A percentile compares a stretch with the other conserved stretches of the same genome.
These are phyloP conservation scores for Cryptococcus sp. DNA, from an alignment of 1,284 basidiomycete genomes.

Conservation along the genomic window DNA sequence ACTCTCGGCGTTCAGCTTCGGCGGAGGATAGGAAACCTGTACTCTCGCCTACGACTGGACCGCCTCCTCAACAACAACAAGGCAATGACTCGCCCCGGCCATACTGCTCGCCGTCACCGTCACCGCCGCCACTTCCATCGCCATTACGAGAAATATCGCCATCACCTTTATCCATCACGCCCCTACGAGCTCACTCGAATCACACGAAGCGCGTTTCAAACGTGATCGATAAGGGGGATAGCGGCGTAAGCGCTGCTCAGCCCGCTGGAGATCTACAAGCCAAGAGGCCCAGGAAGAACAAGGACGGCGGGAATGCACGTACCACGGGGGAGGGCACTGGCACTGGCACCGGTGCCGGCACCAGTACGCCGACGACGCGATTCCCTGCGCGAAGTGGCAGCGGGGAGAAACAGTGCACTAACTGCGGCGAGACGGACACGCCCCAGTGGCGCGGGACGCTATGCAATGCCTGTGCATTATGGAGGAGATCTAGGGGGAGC, in stretches of 20 bases:
- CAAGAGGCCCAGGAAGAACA: neutral
- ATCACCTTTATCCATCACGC: neutral
- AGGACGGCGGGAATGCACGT: neutral
- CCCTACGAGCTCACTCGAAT: neutral
- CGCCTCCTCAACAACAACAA: neutral
- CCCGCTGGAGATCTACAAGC: neutral
- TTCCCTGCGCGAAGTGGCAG: constrained; percentile 17
- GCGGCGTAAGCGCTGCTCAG: neutral
- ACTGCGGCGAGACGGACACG: constrained; percentile 33
- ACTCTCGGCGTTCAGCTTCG: neutral
- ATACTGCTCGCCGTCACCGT: no score
- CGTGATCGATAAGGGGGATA: no score
- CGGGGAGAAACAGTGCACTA: constrained; percentile 31
- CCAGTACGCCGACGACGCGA: neutral
- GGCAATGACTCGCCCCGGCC: neutral
- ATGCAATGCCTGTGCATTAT: constrained; percentile 40
- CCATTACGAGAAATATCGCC: neutral
- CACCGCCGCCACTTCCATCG: no score
- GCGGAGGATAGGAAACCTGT: neutral
- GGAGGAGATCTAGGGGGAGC: constrained; percentile 31
- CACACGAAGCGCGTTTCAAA: neutral
- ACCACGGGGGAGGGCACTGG: neutral
- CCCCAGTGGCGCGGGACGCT: constrained; percentile 34
- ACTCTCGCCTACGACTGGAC: neutral
- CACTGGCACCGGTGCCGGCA: neutral